Conservation (phyloP, 2,329 filamentous ascomycete genomes). For the Allantophomopsis lycopodina region DNA sequence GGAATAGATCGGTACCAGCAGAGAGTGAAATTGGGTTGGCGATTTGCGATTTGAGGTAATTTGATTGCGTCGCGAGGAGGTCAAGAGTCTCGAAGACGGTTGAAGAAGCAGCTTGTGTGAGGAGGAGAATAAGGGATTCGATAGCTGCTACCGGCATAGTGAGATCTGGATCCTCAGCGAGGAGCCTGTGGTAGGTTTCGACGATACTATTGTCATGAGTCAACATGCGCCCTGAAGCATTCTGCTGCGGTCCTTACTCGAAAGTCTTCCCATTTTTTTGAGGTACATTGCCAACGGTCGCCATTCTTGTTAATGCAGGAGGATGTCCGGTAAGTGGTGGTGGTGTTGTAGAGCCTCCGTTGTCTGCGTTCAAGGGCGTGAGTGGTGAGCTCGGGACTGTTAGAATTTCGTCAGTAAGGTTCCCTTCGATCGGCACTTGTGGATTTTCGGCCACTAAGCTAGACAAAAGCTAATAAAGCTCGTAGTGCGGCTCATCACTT, state of each 20-base stretch:
- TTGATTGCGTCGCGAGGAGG: slow-evolving; percentile 64
- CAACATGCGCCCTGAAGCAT: neutral
- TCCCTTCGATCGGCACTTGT: too few species aligned
- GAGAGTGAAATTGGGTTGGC: slow-evolving; percentile 84
- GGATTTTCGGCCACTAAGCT: too few species aligned
- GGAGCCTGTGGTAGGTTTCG: slow-evolving; percentile 48
- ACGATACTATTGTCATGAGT: slow-evolving; percentile 31
- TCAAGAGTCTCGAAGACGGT: slow-evolving; percentile 93
- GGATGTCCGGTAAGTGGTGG: slow-evolving; percentile 13
- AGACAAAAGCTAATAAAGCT: too few species aligned
- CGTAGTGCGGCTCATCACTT: too few species aligned
- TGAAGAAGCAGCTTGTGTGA: slow-evolving; percentile 64
- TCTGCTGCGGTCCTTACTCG: slow-evolving; percentile 10
- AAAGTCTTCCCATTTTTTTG: slow-evolving; percentile 10
- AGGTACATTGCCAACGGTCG: slow-evolving; percentile 12
- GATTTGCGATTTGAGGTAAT: slow-evolving; percentile 63
- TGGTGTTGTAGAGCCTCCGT: slow-evolving; percentile 16
- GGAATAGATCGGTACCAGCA: slow-evolving; percentile 90
- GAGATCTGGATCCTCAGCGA: slow-evolving; percentile 61
- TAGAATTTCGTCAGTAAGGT: neutral
- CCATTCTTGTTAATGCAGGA: slow-evolving; percentile 16
- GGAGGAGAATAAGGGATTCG: slow-evolving; percentile 76
- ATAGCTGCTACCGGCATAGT: slow-evolving; percentile 95
- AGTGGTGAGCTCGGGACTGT: neutral
- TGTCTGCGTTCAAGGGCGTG: slow-evolving; percentile 1